Percentiles rank a stretch among this genome's conserved stretches.
Evolutionary conservation across 192 early-diverging fungal genomes (phyloP).

Genomic region (Polychytrium aggregatum): DNA sequence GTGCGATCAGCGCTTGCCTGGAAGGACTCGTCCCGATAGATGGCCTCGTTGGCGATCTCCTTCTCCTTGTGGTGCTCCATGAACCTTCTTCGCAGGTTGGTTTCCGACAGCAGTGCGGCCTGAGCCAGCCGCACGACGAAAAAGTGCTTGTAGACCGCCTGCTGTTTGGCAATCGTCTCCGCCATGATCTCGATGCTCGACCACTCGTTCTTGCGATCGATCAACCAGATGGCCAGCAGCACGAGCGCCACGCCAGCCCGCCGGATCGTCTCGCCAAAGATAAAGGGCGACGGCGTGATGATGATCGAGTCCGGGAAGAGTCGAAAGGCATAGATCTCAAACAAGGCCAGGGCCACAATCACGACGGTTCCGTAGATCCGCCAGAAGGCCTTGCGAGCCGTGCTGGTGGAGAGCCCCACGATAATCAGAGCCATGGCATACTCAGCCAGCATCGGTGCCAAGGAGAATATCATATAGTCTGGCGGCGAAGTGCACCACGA

Average conservation of each 20-base stretch:
- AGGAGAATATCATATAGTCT: slow-evolving; percentile 6
- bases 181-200: slow-evolving; percentile 14
- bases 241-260: too few species aligned
- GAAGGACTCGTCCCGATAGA: slow-evolving; percentile 13
- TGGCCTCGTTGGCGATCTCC: slow-evolving; percentile 13
- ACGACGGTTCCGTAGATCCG: slow-evolving; percentile 7
- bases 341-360: slow-evolving; percentile 9
- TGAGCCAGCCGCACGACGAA: slow-evolving; percentile 13
- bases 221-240: too few species aligned
- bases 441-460: slow-evolving; percentile 4
- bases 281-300: too few species aligned
- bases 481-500: slow-evolving; percentile 11
- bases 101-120: slow-evolving; percentile 16
- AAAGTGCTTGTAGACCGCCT: slow-evolving; percentile 12
- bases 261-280: too few species aligned
- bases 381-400: slow-evolving; percentile 8
- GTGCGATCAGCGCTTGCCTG: slow-evolving; percentile 9
- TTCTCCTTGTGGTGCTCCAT: slow-evolving; percentile 18
- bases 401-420: slow-evolving; percentile 11
- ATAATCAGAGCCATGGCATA: slow-evolving; percentile 6
- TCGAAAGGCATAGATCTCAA: too few species aligned
- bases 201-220: slow-evolving; percentile 12
- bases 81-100: slow-evolving; percentile 9
- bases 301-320: too few species aligned
- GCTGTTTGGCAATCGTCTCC: slow-evolving; percentile 15